Percentiles rank a stretch among this genome's conserved stretches.
These are phyloP conservation scores for Fusarium dlaminii DNA, from an alignment of 2,329 filamentous ascomycete genomes.

Conservation along the genomic window DNA sequence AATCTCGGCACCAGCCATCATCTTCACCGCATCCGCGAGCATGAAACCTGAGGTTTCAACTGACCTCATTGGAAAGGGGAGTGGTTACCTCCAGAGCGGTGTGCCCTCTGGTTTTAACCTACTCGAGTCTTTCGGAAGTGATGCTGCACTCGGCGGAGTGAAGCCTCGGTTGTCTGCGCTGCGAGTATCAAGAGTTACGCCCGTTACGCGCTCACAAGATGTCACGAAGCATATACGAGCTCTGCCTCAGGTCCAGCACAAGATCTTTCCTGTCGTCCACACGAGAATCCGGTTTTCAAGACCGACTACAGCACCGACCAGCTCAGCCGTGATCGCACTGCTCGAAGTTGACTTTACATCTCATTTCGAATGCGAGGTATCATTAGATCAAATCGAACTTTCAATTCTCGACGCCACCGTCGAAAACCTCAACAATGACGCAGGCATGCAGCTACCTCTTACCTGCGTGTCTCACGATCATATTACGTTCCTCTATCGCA, in stretches of 20 bases:
- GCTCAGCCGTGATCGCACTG: conserved; percentile 71
- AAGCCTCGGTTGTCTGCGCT: conserved; percentile 76
- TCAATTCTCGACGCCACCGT: conserved; percentile 66
- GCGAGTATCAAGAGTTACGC: conserved; percentile 78
- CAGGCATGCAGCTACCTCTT: conserved; percentile 63
- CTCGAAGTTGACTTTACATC: conserved; percentile 79
- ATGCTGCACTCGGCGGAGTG: conserved; percentile 69
- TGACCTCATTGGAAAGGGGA: conserved; percentile 46
- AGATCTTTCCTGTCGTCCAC: conserved; percentile 75
- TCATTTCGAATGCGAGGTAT: conserved; percentile 73
- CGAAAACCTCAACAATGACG: conserved; percentile 63
- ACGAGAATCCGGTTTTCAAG: conserved; percentile 77
- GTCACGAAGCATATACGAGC: conserved; percentile 71
- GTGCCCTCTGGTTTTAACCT: conserved; percentile 77
- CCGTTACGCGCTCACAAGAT: conserved; percentile 70
- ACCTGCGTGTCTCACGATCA: conserved; percentile 77
- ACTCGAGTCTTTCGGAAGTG: conserved; percentile 76
- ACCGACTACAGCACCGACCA: conserved; percentile 66
- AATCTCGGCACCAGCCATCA: conserved; percentile 71
- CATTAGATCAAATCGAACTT: conserved; percentile 67
- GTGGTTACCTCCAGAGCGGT: conserved; percentile 76
- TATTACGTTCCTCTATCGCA: conserved; percentile 77
- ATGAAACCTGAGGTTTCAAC: conserved; percentile 59
- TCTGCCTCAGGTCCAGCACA: conserved; percentile 69
- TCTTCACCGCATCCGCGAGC: conserved; percentile 70